Evolutionary conservation across 169 alveolate genomes (phyloP), one percentile per base, ranked within the genome.

Genomic region (Plasmodium vivax): DNA sequence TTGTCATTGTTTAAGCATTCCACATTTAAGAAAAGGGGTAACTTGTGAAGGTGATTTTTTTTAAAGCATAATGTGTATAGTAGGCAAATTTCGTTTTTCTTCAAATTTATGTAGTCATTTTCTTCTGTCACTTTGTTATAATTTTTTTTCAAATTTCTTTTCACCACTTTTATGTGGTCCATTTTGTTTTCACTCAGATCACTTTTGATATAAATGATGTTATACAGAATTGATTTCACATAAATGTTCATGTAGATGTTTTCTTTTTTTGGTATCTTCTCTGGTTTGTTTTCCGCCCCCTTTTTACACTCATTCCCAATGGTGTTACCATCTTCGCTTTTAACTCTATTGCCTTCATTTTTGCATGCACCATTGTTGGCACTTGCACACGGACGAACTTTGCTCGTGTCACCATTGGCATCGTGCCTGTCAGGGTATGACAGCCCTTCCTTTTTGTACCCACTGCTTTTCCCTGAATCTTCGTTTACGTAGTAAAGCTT

Each of bases 1-100:
- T 90, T 90, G 62, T 90, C 94, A 90, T 80, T 90, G 51, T 74
- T 80, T 80, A 90, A 80, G 72, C 94, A 90, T 62, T 90, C 83
- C 36, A 90, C 27, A 80, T 90, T 90, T 34, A 90, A 45, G 56
- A 90, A 62, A 43, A 90, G 36, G 19, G 90, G 94, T 32, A 79
- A 38, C 38, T 23, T 80, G 14, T 79, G 68, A 62, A 90, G 77
- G 10, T 16, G 54, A 14, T 58, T 71, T 41, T 43, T 90, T 34
- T 74, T 80, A 71, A 90, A 90, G 56, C 91, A 43, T 62, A 90
- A 41, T 6, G 88, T 79, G 83, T 90, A 90, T 23, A 90, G 82
- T 62, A 90, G 80, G 32, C 94, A 90, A 41, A 90, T 81, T 80
- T 90, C 90, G 72, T 90, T 90, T 62, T 90, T 90, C 82, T 80